Conservation (phyloP, 202 grass and related monocot genomes). For the Hordeum pubiflorum region DNA sequence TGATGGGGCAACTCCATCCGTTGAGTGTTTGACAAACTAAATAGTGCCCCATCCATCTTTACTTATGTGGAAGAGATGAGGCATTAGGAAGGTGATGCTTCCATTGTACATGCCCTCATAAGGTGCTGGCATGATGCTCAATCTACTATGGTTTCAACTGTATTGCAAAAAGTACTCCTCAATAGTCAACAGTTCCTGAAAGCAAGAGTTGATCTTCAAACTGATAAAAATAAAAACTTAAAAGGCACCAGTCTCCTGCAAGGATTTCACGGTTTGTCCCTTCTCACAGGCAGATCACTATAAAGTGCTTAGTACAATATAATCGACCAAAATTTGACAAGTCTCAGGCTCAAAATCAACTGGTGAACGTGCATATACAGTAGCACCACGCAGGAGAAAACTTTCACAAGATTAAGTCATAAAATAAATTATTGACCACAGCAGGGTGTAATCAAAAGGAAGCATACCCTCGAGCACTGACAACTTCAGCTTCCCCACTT, state of each 20-base stretch:
- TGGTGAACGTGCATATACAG: not conserved
- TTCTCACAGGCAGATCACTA: not conserved
- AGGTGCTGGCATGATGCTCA: not conserved
- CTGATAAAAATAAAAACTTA: not conserved
- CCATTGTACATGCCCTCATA: not conserved
- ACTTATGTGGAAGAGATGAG: too few relatives aligned
- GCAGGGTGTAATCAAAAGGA: slow-evolving; percentile 7
- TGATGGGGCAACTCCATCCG: too few relatives aligned
- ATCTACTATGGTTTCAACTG: not conserved
- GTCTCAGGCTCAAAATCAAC: not conserved
- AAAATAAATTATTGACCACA: slow-evolving; percentile 4
- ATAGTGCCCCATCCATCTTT: too few relatives aligned
- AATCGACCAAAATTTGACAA: not conserved
- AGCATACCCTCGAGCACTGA: slow-evolving; percentile 86
- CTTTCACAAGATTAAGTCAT: not conserved
- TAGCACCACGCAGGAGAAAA: not conserved
- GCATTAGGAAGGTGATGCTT: too few relatives aligned
- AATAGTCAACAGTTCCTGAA: not conserved
- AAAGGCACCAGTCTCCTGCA: not conserved
- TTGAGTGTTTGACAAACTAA: too few relatives aligned
- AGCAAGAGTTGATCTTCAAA: not conserved
- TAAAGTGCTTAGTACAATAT: not conserved
- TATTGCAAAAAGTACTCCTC: not conserved
- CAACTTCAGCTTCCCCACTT: slow-evolving; percentile 95
- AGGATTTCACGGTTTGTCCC: not conserved